A percentile compares a stretch with the other conserved stretches of the same genome.
Evolutionary conservation across 805 yeast genomes (phyloP).

Genomic region (Ogataea paraovalis): DNA sequence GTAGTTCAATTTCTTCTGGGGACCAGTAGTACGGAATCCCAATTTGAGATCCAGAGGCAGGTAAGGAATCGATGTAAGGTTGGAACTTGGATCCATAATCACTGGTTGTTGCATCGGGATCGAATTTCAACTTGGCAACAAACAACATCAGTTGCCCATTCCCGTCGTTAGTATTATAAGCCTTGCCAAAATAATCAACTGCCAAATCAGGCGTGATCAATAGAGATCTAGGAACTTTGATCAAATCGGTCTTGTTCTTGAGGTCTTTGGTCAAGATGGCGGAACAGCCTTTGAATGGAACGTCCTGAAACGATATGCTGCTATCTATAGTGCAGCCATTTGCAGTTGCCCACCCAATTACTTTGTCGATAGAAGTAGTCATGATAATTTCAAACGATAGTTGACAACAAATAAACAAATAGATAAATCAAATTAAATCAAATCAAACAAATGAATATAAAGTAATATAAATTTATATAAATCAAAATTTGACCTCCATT

Average conservation of each 20-base stretch:
- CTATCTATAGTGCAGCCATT: slow-evolving; percentile 38
- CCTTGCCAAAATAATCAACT: slow-evolving; percentile 21
- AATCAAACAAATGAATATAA: too few relatives aligned
- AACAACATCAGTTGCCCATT: slow-evolving; percentile 37
- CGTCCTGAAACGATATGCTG: slow-evolving; percentile 30
- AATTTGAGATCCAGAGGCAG: slow-evolving; percentile 36
- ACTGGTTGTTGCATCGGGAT: slow-evolving; percentile 6
- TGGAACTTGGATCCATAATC: slow-evolving; percentile 26
- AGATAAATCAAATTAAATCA: too few relatives aligned
- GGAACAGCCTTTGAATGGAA: slow-evolving; percentile 30
- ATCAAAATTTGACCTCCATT: too few relatives aligned
- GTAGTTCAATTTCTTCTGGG: slow-evolving; percentile 41
- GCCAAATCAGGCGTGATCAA: slow-evolving; percentile 38
- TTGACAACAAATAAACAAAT: too few relatives aligned
- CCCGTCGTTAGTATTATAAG: slow-evolving; percentile 10
- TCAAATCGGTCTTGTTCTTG: slow-evolving; percentile 17
- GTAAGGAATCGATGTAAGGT: slow-evolving; percentile 49
- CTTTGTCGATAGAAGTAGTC: slow-evolving; percentile 18
- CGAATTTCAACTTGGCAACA: slow-evolving; percentile 41
- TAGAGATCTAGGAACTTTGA: slow-evolving; percentile 36
- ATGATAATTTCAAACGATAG: not conserved
- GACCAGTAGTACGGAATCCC: slow-evolving; percentile 70
- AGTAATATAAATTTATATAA: too few relatives aligned
- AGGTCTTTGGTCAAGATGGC: slow-evolving; percentile 25
- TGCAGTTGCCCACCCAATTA: slow-evolving; percentile 27